A percentile compares a stretch with the other conserved stretches of the same genome.
Evolutionary conservation across 129 eudicot genomes (phyloP).

Genomic region (Flaveria ramosissima): DNA sequence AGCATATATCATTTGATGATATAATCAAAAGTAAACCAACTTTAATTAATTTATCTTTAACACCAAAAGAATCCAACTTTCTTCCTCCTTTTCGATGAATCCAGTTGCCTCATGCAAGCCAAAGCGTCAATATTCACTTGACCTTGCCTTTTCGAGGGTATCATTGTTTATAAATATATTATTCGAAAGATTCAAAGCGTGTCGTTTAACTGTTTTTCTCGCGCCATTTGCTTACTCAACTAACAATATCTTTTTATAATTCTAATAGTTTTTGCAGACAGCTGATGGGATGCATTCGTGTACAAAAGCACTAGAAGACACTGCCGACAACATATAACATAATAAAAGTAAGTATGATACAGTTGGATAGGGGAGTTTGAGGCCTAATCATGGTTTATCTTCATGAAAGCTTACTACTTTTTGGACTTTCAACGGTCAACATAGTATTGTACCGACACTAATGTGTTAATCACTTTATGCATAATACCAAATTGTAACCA

Average conservation of each 20-base stretch:
- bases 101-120: conserved; percentile 42
- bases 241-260: conserved; percentile 6
- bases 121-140: conserved; percentile 32
- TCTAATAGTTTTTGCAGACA: conserved; percentile 20
- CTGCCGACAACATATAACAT: conserved; percentile 25
- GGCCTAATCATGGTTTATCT: conserved; percentile 34
- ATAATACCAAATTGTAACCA: conserved; percentile 25
- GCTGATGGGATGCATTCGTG: conserved; percentile 33
- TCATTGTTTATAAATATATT: conserved; percentile 10
- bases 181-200: conserved; percentile 17
- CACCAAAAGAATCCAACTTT: conserved; percentile 31
- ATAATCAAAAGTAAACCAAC: conserved; percentile 27
- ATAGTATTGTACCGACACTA: conserved; percentile 31
- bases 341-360: conserved; percentile 16
- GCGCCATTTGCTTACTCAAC: conserved; percentile 34
- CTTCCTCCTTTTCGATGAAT: background rate
- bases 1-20: conserved; percentile 25
- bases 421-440: conserved; percentile 43
- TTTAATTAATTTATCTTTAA: conserved; percentile 24
- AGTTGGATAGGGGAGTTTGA: conserved; percentile 26
- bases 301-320: conserved; percentile 37
- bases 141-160: conserved; percentile 34
- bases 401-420: conserved; percentile 28
- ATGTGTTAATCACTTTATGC: conserved; percentile 21
- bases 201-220: conserved; percentile 21